Base-by-base conservation (phyloP, 768 basidiomycete genomes). In the Lentinula aciculospora region DNA sequence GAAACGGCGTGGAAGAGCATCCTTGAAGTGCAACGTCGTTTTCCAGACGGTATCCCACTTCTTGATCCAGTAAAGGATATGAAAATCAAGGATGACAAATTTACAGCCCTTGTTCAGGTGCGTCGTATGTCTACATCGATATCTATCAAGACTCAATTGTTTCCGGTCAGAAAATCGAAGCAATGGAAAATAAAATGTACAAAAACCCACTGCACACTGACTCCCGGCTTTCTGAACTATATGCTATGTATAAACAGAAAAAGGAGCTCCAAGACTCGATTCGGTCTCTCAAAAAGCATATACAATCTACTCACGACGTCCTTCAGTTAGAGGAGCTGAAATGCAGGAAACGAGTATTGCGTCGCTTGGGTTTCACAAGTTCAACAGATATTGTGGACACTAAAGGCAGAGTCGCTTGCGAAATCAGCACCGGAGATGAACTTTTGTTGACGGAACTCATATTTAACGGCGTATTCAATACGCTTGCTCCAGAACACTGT, bases 321-420 rank as follows among this genome's bases (percentile, higher is more conserved):
- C 74, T 98, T 40, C 96, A 98, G 69, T 81, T 98, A 53, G 97
- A 98, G 69, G 97, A 99, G 70, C 86, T 99, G 66, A 96, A 95
- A 71, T 87, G 85, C 64, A 81, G 97, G 58, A 98, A 98, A 72
- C 91, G 96, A 23, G 95, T 97, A 0, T 79, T 98, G 27, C 83
- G 97, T 34, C 82, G 97, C 32, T 74, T 99, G 5, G 95, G 89
- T 0, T 98, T 98, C 76, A 95, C 94, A 2, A 88, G 82, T 13
- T 69, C 85, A 9, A 82, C 87, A 0, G 96, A 98, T 70, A 97
- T 98, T 58, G 93, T 98, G 21, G 97, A 98, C 68, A 86, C 94
- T 81, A 99, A 99, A 74, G 97, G 97, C 0, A 81, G 97, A 37
- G 96, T 99, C 1, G 97, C 97, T 17, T 99, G 97, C 69, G 97